Evolutionary conservation across 2,329 filamentous ascomycete species (phyloP).

Genomic region (Davidsoniella virescens): DNA sequence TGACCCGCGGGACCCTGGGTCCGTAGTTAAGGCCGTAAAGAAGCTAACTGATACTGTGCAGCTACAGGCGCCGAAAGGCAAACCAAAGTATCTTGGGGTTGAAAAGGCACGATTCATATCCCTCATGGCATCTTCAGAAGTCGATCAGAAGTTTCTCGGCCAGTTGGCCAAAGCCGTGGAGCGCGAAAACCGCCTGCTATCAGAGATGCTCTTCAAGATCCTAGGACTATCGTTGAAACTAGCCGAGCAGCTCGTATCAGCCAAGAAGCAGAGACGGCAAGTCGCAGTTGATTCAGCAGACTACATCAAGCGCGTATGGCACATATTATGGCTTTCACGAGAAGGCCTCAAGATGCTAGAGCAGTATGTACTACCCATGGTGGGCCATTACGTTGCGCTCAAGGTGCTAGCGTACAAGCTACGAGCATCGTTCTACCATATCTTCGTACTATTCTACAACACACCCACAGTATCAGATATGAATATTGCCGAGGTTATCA

Average conservation of each 20-base stretch:
- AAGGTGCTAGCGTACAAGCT: constrained; percentile 86
- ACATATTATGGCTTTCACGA: constrained; percentile 88
- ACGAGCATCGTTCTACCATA: constrained; percentile 86
- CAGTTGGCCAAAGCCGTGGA: constrained; percentile 69
- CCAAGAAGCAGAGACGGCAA: constrained; percentile 67
- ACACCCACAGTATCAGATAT: constrained; percentile 57
- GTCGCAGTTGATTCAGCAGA: constrained; percentile 64
- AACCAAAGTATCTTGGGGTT: background rate
- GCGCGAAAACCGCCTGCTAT: constrained; percentile 61
- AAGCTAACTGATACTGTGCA: background rate
- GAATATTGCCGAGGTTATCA: constrained; percentile 29
- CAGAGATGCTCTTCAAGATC: constrained; percentile 74
- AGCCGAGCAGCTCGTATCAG: constrained; percentile 65
- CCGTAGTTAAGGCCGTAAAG: background rate
- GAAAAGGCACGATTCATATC: background rate
- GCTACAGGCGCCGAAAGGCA: background rate
- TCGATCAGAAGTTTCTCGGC: constrained; percentile 94
- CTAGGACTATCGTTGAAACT: constrained; percentile 81
- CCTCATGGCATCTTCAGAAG: constrained; percentile 83
- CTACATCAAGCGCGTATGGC: constrained; percentile 64
- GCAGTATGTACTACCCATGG: constrained; percentile 72
- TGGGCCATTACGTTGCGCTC: constrained; percentile 61
- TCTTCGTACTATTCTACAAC: constrained; percentile 94
- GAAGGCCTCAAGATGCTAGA: constrained; percentile 84
- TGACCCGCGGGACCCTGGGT: background rate